Evolutionary conservation across 768 basidiomycete genomes (phyloP).

Genomic region (Gloeopeniophorella convolvens): DNA sequence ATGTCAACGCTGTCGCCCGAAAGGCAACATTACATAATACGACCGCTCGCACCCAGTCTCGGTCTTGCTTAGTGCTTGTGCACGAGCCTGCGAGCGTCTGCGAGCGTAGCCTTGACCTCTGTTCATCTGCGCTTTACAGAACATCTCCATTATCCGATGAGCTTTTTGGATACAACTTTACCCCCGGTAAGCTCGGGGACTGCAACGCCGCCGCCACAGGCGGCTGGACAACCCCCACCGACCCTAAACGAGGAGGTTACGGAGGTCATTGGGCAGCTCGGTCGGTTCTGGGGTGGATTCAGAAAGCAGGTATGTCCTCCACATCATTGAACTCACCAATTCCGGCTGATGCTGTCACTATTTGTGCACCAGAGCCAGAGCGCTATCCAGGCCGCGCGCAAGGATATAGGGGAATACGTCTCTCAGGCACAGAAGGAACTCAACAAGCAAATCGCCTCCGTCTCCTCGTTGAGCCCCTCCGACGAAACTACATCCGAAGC

Average conservation of each 20-base stretch:
- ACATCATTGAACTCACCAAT: background rate
- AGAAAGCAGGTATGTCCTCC: conserved; percentile 67
- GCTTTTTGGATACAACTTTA: conserved; percentile 16
- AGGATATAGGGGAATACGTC: conserved; percentile 67
- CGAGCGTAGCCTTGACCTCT: no score
- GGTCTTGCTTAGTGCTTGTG: no score
- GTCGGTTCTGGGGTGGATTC: conserved; percentile 87
- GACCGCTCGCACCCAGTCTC: no score
- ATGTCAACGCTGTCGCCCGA: no score
- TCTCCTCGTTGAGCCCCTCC: background rate
- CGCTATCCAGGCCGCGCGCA: conserved; percentile 60
- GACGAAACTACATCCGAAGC: conserved; percentile 21
- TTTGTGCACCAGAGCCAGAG: conserved; percentile 50
- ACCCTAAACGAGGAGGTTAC: conserved; percentile 82
- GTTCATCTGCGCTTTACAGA: no score
- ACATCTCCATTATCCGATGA: no score
- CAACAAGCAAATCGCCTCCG: conserved; percentile 43
- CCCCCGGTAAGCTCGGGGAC: background rate
- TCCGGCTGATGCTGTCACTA: no score
- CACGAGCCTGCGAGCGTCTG: no score
- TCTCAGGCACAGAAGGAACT: conserved; percentile 75
- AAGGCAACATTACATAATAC: no score
- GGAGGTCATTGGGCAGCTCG: conserved; percentile 83
- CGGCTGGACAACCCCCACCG: conserved; percentile 39
- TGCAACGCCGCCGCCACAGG: conserved; percentile 13